Evolutionary conservation across 805 yeast species (phyloP).

Genomic region (Candida vartiovaarae): DNA sequence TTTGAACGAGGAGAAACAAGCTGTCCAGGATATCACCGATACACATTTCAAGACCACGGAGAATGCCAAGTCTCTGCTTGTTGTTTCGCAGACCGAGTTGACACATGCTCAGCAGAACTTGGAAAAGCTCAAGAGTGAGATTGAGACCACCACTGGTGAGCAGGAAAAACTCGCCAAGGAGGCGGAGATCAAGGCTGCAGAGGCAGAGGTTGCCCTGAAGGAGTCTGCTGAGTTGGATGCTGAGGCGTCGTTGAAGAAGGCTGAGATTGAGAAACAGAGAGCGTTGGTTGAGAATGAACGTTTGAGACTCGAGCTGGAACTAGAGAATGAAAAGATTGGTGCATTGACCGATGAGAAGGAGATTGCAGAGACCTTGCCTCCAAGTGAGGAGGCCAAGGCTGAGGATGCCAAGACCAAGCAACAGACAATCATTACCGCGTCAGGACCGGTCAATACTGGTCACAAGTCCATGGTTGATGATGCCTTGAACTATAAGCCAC

Average conservation of each 20-base stretch:
- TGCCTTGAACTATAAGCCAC: slow-evolving; percentile 11
- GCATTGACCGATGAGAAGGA: slow-evolving; percentile 30
- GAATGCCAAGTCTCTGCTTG: slow-evolving; percentile 33
- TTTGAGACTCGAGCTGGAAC: slow-evolving; percentile 27
- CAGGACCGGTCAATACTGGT: slow-evolving; percentile 1
- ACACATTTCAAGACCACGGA: slow-evolving; percentile 40
- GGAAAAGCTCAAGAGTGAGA: slow-evolving; percentile 26
- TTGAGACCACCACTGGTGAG: slow-evolving; percentile 24
- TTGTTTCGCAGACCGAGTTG: slow-evolving; percentile 35
- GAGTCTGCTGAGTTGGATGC: slow-evolving; percentile 31
- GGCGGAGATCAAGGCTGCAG: slow-evolving; percentile 26
- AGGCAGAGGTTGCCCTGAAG: slow-evolving; percentile 25
- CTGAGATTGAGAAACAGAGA: slow-evolving; percentile 31
- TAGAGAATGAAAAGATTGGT: slow-evolving; percentile 30
- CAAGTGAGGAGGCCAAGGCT: slow-evolving; percentile 5
- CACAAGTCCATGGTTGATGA: slow-evolving; percentile 19
- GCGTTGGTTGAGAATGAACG: slow-evolving; percentile 31
- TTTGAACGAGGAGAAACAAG: slow-evolving; percentile 43
- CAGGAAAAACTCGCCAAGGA: slow-evolving; percentile 26
- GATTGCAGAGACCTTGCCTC: slow-evolving; percentile 34
- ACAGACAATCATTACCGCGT: neutral
- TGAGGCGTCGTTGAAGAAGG: slow-evolving; percentile 30
- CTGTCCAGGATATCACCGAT: slow-evolving; percentile 35
- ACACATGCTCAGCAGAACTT: slow-evolving; percentile 30
- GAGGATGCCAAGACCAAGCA: slow-evolving; percentile 3